Percentiles rank a stretch among this genome's conserved stretches.
Evolutionary conservation across 2,329 filamentous ascomycete species (phyloP).

Genomic region (Ramichloridium luteum): DNA sequence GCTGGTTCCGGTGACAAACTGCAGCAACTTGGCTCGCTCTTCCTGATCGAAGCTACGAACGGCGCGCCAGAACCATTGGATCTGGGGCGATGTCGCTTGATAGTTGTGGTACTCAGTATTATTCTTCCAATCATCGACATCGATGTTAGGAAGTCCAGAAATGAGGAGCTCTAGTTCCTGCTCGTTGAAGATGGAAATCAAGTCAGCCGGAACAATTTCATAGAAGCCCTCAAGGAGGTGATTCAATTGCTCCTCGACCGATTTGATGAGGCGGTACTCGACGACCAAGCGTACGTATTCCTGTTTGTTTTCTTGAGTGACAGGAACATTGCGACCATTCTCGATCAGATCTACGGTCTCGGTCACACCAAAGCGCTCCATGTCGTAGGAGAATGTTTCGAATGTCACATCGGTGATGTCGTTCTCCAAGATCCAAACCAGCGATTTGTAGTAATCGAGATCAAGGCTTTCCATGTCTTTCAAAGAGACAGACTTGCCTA

Average conservation of each 20-base stretch:
- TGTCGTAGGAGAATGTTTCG: conserved; percentile 88
- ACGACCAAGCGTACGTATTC: conserved; percentile 92
- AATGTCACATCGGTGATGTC: conserved; percentile 97
- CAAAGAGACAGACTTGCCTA: conserved; percentile 87
- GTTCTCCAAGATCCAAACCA: conserved; percentile 97
- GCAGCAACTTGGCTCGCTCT: conserved; percentile 89
- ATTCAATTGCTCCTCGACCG: conserved; percentile 88
- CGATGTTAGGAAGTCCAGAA: conserved; percentile 91
- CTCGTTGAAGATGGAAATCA: conserved; percentile 96
- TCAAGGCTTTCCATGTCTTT: conserved; percentile 99
- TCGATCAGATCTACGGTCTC: conserved; percentile 76
- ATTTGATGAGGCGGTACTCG: conserved; percentile 82
- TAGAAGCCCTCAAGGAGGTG: conserved; percentile 79
- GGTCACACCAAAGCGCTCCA: conserved; percentile 84
- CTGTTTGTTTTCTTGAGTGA: conserved; percentile 97
- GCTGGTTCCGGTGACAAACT: conserved; percentile 96
- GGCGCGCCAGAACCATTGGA: conserved; percentile 99
- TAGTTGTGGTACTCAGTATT: conserved; percentile 99
- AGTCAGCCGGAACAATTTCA: conserved; percentile 87
- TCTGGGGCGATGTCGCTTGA: conserved; percentile 82
- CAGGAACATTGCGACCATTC: conserved; percentile 79
- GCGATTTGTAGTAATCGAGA: conserved; percentile 95
- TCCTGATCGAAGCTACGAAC: conserved; percentile 97
- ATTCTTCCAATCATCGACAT: conserved; percentile 97
- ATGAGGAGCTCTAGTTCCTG: conserved; percentile 95